phyloP scores from a whole-genome alignment of 345 rosid species.

The Jatropha curcas region DNA sequence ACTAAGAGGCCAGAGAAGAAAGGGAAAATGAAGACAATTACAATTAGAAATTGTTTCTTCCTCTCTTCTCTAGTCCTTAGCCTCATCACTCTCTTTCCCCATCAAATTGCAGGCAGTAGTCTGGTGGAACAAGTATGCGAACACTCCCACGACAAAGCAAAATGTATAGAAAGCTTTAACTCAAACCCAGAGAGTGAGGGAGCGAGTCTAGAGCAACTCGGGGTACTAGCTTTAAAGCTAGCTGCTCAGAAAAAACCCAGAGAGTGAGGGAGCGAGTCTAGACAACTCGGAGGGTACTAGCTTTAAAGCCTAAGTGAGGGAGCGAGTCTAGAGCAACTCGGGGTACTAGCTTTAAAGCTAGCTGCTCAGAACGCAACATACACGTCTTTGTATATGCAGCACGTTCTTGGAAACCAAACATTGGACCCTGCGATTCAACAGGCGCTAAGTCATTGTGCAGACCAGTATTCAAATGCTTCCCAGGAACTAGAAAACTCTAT shows the following conservation, averaged over 20 bases:
- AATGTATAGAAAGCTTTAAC: constrained; percentile 49
- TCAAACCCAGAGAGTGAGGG: constrained; percentile 38
- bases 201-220: constrained; percentile 46
- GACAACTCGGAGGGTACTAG: no score
- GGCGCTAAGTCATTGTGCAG: constrained; percentile 57
- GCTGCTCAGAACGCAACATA: constrained; percentile 50
- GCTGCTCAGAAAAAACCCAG: no score
- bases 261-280: no score
- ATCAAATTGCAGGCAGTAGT: neutral
- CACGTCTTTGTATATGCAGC: constrained; percentile 38
- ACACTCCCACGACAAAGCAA: constrained; percentile 33
- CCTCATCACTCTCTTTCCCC: constrained; percentile 13
- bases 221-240: constrained; percentile 44
- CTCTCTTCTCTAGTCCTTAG: constrained; percentile 20
- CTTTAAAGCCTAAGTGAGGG: no score
- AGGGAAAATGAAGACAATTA: no score
- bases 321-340: constrained; percentile 46
- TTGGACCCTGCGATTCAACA: constrained; percentile 56
- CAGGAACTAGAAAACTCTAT: no score
- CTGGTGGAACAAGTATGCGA: constrained; percentile 41
- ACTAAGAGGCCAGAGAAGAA: no score
- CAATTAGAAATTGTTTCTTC: no score
- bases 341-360: constrained; percentile 42
- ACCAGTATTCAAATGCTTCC: constrained; percentile 52
- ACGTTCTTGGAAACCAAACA: constrained; percentile 7